Conservation (phyloP, 352 stramenopile genomes). For the Globisporangium radiosum region DNA sequence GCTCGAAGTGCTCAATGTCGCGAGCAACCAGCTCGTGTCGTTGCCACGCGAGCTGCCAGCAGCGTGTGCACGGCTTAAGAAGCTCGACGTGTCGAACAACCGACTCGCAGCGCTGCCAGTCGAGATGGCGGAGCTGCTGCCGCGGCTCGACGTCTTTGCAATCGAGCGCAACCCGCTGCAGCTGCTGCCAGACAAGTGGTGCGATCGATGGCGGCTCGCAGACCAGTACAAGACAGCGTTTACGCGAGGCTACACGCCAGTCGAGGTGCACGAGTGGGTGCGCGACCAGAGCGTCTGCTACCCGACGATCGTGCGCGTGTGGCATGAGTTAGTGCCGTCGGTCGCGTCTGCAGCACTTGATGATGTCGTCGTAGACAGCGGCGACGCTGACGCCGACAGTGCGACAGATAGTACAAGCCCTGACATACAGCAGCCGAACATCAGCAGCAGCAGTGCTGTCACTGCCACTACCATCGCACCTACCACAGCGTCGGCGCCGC, state of each 20-base stretch:
- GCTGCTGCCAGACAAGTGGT: conserved; percentile 57
- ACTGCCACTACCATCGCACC: background rate
- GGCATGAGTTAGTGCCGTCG: conserved; percentile 20
- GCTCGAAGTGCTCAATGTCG: conserved; percentile 51
- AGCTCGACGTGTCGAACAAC: conserved; percentile 65
- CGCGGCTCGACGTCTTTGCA: conserved; percentile 47
- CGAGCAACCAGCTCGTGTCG: conserved; percentile 36
- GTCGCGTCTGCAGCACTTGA: background rate
- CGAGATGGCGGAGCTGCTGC: conserved; percentile 40
- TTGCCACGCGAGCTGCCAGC: conserved; percentile 29
- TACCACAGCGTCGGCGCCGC: no score
- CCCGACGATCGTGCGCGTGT: conserved; percentile 40
- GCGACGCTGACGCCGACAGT: no score
- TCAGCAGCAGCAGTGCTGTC: background rate
- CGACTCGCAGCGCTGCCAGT: conserved; percentile 41
- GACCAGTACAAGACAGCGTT: conserved; percentile 47
- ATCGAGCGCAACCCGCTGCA: conserved; percentile 52
- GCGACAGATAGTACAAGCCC: no score
- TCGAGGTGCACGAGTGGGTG: conserved; percentile 48
- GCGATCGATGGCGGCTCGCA: conserved; percentile 43
- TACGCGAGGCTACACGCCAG: conserved; percentile 39
- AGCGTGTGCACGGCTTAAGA: conserved; percentile 26
- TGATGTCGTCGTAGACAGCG: background rate
- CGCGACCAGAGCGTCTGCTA: conserved; percentile 40
- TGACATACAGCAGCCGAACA: no score